Evolutionary conservation across 352 stramenopile genomes (phyloP).

Genomic region (Phytophthora pluvialis): DNA sequence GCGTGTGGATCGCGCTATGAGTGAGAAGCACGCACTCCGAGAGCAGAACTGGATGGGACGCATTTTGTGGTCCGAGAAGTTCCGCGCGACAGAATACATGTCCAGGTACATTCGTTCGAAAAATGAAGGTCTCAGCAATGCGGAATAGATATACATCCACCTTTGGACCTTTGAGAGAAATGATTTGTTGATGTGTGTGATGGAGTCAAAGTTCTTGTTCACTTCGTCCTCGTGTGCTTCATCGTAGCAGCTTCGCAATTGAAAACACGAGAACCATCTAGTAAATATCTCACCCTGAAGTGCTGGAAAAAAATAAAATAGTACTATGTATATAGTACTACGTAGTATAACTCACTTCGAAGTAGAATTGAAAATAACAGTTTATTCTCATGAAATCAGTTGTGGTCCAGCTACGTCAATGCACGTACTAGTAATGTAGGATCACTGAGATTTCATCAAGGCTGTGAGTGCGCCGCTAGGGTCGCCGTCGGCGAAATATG

Average conservation of each 20-base stretch:
- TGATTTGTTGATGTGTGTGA: not conserved
- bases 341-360: no score
- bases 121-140: conserved; percentile 39
- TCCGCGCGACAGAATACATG: conserved; percentile 86
- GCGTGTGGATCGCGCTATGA: conserved; percentile 50
- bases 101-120: conserved; percentile 83
- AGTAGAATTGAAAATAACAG: no score
- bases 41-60: conserved; percentile 72
- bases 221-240: no score
- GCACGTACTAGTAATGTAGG: not conserved
- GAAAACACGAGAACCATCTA: no score
- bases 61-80: conserved; percentile 88
- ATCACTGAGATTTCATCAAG: not conserved
- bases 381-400: no score
- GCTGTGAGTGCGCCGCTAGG: not conserved
- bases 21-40: conserved; percentile 32
- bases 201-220: no score
- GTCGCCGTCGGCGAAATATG: not conserved
- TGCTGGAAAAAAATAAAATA: no score
- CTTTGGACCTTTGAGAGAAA: not conserved
- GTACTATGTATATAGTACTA: no score
- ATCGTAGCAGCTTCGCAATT: no score
- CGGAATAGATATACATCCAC: not conserved
- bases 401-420: no score
- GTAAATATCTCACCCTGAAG: no score